These are phyloP conservation scores for Chlorella sp. DNA, from an alignment of 139 green algal species.

Conservation along the genomic window DNA sequence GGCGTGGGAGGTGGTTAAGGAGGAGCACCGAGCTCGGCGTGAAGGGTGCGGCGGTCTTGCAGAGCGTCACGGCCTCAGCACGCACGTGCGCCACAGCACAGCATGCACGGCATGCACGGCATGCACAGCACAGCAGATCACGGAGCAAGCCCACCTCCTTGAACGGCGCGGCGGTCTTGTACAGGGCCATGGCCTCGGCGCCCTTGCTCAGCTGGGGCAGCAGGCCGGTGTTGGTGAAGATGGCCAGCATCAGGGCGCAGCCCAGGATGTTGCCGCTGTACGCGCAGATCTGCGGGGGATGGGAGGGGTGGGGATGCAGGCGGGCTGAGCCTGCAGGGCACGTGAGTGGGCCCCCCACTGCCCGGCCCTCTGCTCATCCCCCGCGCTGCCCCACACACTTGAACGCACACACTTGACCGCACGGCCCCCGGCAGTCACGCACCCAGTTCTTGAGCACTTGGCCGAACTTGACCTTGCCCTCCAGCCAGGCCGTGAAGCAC, in stretches of 20 bases:
- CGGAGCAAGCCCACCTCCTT: slow-evolving; percentile 34
- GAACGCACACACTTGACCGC: too few species aligned
- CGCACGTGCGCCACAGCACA: too few species aligned
- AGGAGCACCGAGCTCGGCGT: background rate
- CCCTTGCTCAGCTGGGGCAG: slow-evolving; percentile 53
- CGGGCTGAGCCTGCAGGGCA: background rate
- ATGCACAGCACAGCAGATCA: too few species aligned
- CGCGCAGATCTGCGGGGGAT: slow-evolving; percentile 41
- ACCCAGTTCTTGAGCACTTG: slow-evolving; percentile 74
- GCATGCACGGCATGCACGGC: too few species aligned
- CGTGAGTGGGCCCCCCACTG: background rate
- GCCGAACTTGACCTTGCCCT: slow-evolving; percentile 57
- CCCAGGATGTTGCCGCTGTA: slow-evolving; percentile 89
- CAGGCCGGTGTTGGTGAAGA: slow-evolving; percentile 67
- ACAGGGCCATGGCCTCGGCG: slow-evolving; percentile 52
- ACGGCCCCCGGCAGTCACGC: background rate
- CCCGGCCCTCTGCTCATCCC: too few species aligned
- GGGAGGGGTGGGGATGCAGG: background rate
- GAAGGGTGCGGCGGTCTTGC: background rate
- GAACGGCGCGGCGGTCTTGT: slow-evolving; percentile 54
- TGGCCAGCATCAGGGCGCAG: slow-evolving; percentile 62
- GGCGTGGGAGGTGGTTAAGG: background rate
- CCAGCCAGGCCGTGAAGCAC: slow-evolving; percentile 66
- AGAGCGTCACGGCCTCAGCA: background rate
- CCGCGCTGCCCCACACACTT: too few species aligned